A percentile compares a stretch with the other conserved stretches of the same genome.
Conservation (phyloP, 2,329 filamentous ascomycete species). For the Laburnicola sp. region DNA sequence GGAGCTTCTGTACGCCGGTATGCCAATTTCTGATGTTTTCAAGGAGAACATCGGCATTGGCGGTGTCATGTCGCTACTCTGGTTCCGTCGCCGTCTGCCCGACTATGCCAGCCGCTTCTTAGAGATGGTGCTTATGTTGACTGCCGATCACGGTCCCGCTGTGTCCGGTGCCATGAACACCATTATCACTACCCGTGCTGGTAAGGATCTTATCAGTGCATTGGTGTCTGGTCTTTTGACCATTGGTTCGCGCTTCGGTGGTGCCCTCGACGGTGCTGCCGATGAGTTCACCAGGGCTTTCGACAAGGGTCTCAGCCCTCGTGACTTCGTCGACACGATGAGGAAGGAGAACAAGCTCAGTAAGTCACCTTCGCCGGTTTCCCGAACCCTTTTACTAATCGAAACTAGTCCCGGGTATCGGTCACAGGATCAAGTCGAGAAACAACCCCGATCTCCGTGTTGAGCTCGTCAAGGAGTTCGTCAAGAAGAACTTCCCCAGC, state of each 20-base stretch:
- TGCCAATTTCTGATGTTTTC: slow-evolving; percentile 99
- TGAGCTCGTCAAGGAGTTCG: slow-evolving; percentile 98
- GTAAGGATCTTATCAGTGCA: slow-evolving; percentile 96
- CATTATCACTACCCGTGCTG: slow-evolving; percentile 98
- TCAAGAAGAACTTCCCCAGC: slow-evolving; percentile 93
- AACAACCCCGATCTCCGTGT: slow-evolving; percentile 99
- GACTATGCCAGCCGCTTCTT: slow-evolving; percentile 97
- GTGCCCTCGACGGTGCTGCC: slow-evolving; percentile 94
- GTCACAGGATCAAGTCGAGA: slow-evolving; percentile 98
- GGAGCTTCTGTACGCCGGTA: slow-evolving; percentile 96
- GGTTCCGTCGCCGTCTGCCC: slow-evolving; percentile 98
- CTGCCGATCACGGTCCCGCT: slow-evolving; percentile 96
- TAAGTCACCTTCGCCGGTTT: slow-evolving; percentile 46
- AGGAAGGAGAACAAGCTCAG: slow-evolving; percentile 99
- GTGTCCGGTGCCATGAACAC: slow-evolving; percentile 99
- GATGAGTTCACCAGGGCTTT: slow-evolving; percentile 98
- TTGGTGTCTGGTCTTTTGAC: slow-evolving; percentile 96
- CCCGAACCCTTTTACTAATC: slow-evolving; percentile 20
- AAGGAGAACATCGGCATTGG: slow-evolving; percentile 98
- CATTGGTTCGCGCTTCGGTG: slow-evolving; percentile 97
- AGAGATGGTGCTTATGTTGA: slow-evolving; percentile 99
- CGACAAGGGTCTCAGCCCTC: slow-evolving; percentile 95
- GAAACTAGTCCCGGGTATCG: slow-evolving; percentile 80
- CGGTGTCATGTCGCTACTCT: slow-evolving; percentile 99
- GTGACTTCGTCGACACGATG: slow-evolving; percentile 99